Base-by-base conservation (phyloP, 2,329 filamentous ascomycete species). In the Tolypocladium tropicale region DNA sequence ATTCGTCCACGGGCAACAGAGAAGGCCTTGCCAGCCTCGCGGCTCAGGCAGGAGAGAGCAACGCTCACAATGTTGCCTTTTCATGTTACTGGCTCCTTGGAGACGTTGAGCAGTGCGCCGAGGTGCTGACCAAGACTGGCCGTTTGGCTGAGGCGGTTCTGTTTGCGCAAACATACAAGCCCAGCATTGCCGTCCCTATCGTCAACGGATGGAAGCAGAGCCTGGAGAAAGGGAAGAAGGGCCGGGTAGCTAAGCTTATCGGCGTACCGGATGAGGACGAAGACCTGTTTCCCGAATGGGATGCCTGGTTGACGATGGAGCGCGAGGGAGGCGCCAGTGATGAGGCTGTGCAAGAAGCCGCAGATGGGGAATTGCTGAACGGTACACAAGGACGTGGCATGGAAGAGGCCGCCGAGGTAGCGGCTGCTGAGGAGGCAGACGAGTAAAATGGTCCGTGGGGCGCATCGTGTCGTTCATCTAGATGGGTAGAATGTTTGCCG, bases 261-360 rank as follows among this genome's bases (percentile, higher is more conserved):
- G 93, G 89, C 58, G 80, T 90, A 0, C 94, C 94, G 0, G 88
- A 84, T 0, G 86, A 89, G 63, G 89, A 91, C 58, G 88, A 88
- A 43, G 92, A 95, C 3, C 80, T 99, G 63, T 99, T 99, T 75
- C 93, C 93, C 0, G 90, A 96, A 66, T 99, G 94, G 94, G 89
- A 96, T 5, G 88, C 94, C 71, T 96, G 90, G 77, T 69, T 97
- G 63, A 80, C 81, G 66, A 69, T 96, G 59, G 94, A 97, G 76
- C 82, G 80, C 57, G 85, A 91, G 64, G 88, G 88, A 3, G 78
- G 77, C 4, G 68, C 73, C 58, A 68, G 55, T 5, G 53, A 53
- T 25, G 46, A 21, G 46, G 28, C 2, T 2, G 10, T 6, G 4
- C 25, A n/a, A 32, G 62, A 58, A 21, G 57, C 57, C 36, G 54